Evolutionary conservation across 1,139 yeast species (phyloP), one percentile per base, ranked within the genome.

Genomic region (Blastobotrys aristatus): DNA sequence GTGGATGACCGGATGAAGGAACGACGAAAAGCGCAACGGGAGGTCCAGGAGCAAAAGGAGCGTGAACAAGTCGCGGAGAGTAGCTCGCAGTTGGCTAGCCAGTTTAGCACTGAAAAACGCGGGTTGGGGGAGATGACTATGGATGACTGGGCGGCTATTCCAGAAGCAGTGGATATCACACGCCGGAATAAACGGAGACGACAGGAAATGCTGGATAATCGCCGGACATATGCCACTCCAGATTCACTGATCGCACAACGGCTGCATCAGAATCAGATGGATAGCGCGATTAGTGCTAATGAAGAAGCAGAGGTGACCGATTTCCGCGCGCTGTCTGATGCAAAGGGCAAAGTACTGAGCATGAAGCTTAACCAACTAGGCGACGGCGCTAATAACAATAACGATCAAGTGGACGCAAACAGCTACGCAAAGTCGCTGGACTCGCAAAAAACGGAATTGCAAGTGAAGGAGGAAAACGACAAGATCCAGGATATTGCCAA

Each of bases 101-200:
- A 78, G 53, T 80, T 81, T 58, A 66, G 72, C 21, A 79, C 84
- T 57, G 69, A 84, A 52, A 90, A 89, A 62, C 66, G 82, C 36
- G 80, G 76, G 0, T 66, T 90, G 44, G 70, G 81, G 0, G 55
- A 67, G 0, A 77, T 92, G 0, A 72, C 86, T 1, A 77, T 72
- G 18, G 84, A 79, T 2, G 83, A 90, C 58, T 92, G 98, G 98
- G 75, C 77, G 2, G 73, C 71, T 53, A 62, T 92, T 4, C 97
- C 98, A 0, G 96, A 88, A 53, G 94, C 89, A 0, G 87, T 89
- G 1, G 98, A 92, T 66, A 70, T 86, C 57, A 92, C 98, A 0
- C 75, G 83, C 57, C 71, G 80, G 51, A 88, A 89, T 63, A 88
- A 89, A 58, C 70, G 97, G 48, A 69, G 76, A 44, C 69, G 96